Conservation (phyloP, 2,329 filamentous ascomycete genomes). For the Harringtonia aguacate region DNA sequence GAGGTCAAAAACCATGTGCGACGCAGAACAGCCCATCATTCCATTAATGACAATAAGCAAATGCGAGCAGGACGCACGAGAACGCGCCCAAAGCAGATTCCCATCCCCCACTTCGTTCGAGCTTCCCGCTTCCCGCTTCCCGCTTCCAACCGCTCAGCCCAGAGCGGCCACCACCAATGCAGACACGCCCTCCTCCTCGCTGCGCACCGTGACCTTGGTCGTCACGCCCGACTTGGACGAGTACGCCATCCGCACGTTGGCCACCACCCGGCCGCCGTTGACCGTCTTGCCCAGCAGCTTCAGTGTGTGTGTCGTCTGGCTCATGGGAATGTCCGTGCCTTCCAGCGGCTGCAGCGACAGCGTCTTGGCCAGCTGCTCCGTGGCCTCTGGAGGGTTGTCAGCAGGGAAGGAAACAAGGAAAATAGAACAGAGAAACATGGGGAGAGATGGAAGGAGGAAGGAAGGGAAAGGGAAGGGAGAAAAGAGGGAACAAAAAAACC, state of each 20-base stretch:
- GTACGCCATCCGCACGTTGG: slow-evolving; percentile 84
- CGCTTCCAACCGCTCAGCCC: slow-evolving; percentile 41
- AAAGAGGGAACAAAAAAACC: slow-evolving; percentile 21
- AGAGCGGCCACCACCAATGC: slow-evolving; percentile 75
- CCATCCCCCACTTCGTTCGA: neutral
- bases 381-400: slow-evolving; percentile 57
- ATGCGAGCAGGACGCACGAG: no score
- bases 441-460: no score
- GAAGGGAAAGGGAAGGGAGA: no score
- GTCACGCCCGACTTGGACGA: slow-evolving; percentile 89
- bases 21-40: no score
- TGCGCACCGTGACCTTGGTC: slow-evolving; percentile 85
- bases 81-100: neutral
- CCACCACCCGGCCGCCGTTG: slow-evolving; percentile 77
- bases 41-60: no score
- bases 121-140: neutral
- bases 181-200: slow-evolving; percentile 88
- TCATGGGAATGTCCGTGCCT: slow-evolving; percentile 83
- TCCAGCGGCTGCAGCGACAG: slow-evolving; percentile 90
- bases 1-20: no score
- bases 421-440: neutral
- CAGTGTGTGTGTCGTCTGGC: slow-evolving; percentile 82
- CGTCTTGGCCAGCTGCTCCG: slow-evolving; percentile 76
- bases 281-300: slow-evolving; percentile 96
- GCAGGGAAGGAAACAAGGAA: slow-evolving; percentile 1